Percentiles rank a stretch among this genome's conserved stretches.
Conservation (phyloP, 1,139 yeast genomes). For the Pichia cactophila region DNA sequence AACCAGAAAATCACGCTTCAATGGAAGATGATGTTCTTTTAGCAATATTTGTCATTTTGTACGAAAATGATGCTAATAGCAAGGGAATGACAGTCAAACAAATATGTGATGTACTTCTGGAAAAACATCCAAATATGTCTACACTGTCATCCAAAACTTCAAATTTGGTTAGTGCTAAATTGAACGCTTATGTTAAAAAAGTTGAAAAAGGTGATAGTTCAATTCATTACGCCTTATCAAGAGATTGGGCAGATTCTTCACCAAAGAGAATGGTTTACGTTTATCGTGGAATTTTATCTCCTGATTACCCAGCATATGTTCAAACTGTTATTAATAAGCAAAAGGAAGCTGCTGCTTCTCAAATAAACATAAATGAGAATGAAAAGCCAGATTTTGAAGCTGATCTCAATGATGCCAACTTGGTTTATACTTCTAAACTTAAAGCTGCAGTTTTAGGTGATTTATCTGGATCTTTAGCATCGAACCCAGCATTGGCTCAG, state of each 20-base stretch:
- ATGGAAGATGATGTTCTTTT: constrained; percentile 69
- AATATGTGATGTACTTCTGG: constrained; percentile 65
- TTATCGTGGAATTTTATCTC: constrained; percentile 66
- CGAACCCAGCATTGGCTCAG: constrained; percentile 6
- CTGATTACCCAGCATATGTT: constrained; percentile 65
- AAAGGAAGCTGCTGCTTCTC: constrained; percentile 29
- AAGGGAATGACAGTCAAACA: constrained; percentile 82
- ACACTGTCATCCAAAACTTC: constrained; percentile 73
- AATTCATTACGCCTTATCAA: constrained; percentile 61
- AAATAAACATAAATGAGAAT: constrained; percentile 23
- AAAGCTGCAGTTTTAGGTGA: constrained; percentile 1
- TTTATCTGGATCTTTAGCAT: constrained; percentile 1
- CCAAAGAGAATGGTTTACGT: constrained; percentile 86
- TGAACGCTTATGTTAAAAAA: constrained; percentile 76
- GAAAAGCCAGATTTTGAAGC: constrained; percentile 11
- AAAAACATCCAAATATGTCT: constrained; percentile 75
- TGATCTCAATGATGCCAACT: constrained; percentile 7
- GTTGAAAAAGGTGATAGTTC: constrained; percentile 71
- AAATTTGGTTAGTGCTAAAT: constrained; percentile 69
- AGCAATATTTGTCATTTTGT: constrained; percentile 65
- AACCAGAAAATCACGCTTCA: constrained; percentile 58
- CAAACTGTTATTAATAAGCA: constrained; percentile 39
- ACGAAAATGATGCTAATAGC: constrained; percentile 58
- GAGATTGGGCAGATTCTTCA: constrained; percentile 86
- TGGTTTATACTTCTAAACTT: constrained; percentile 6